phyloP scores from a whole-genome alignment of 2,329 filamentous ascomycete species.

The Paraconiothyrium sp. region DNA sequence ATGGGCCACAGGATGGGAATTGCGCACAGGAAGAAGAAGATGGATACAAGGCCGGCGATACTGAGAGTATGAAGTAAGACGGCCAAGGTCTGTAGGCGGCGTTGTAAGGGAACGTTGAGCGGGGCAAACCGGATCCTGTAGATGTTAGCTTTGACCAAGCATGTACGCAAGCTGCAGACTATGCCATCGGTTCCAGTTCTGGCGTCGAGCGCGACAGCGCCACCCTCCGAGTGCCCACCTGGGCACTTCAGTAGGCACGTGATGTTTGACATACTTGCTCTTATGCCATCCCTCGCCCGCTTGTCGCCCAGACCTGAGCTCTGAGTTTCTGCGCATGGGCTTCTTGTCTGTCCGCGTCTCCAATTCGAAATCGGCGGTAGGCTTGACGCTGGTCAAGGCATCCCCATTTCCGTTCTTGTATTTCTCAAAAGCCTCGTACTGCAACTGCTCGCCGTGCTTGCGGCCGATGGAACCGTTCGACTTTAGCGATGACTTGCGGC shows the following conservation, averaged over 20 bases:
- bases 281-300: conserved; percentile 64
- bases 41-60: conserved; percentile 66
- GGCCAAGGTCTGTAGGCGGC: conserved; percentile 60
- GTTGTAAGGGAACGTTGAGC: conserved; percentile 70
- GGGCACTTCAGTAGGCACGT: neutral
- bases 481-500: conserved; percentile 41
- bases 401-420: conserved; percentile 56
- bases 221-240: neutral
- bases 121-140: conserved; percentile 84
- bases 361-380: conserved; percentile 50
- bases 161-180: conserved; percentile 7
- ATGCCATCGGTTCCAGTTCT: neutral
- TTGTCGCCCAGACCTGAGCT: conserved; percentile 61
- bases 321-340: conserved; percentile 44
- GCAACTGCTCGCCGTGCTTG: conserved; percentile 38
- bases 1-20: conserved; percentile 93
- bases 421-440: conserved; percentile 55
- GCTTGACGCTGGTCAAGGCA: conserved; percentile 57
- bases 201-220: neutral
- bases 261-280: conserved; percentile 52
- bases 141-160: conserved; percentile 14
- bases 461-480: conserved; percentile 41
- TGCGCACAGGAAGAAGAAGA: conserved; percentile 91
- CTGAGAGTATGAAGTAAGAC: conserved; percentile 61
- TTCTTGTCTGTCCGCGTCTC: conserved; percentile 41